Evolutionary conservation across 2,329 filamentous ascomycete genomes (phyloP), one percentile per base, ranked within the genome.

Genomic region (Xylariaceae sp.): DNA sequence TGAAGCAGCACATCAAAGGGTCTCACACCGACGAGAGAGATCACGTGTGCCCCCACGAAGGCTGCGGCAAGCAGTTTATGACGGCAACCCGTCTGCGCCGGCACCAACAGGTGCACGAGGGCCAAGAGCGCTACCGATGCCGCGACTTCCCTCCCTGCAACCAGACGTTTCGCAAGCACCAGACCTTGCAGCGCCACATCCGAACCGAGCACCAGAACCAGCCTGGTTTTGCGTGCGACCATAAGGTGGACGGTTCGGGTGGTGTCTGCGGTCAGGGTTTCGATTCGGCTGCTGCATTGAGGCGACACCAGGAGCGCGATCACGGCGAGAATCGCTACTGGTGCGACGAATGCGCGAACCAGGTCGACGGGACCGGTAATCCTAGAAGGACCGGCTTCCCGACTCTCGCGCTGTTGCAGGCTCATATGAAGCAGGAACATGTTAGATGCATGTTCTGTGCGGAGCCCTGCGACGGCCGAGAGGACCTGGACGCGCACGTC

Each of bases 161-260:
- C 15, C 83, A 90, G 74, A 85, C 84, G 17, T 97, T 97, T 73
- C 84, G 93, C 62, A 97, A 96, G 74, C 88, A 91, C 71, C 86
- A 91, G 65, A 95, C 92, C 0, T 80, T 97, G 13, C 86, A 92
- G 71, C 87, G 89, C 55, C 93, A 97, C 71, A 83, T 96, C 63
- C 84, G 87, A 56, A 83, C 84, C 8, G 87, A 86, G 10, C 93
- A 97, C 72, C 76, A 93, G 45, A 79, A 87, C 34, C 75, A 88
- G 60, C 84, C 87, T 51, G 85, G 90, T 0, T 96, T 86, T 68
- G 79, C 80, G 4, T 97, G 93, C 72, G 77, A 79, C 1, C 79
- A 87, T 59, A 67, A 68, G 13, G 61, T 64, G 17, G 53, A 55
- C 9, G 60, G 58, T 39, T 65, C 65, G 6, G 66, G 67, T 10